phyloP scores from a whole-genome alignment of 1,284 basidiomycete species.

The Apiotrichum porosum region DNA sequence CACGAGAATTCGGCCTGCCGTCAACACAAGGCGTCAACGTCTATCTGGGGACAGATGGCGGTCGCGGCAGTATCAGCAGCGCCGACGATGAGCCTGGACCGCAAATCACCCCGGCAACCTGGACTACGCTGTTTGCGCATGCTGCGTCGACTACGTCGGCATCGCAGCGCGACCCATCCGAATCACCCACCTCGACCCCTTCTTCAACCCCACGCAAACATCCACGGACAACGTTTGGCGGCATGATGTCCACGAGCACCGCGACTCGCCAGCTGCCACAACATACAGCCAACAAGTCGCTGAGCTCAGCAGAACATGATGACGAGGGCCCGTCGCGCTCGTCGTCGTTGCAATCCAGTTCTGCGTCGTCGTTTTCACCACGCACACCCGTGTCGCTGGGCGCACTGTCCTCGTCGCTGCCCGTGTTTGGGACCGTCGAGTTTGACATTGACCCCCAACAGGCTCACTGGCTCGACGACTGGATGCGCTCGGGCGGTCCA shows the following conservation, averaged over 20 bases:
- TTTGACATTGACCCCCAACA: constrained; percentile 43
- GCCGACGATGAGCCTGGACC: constrained; percentile 29
- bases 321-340: not conserved
- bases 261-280: no score
- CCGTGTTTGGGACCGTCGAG: constrained; percentile 43
- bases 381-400: constrained; percentile 21
- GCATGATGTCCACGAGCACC: no score
- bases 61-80: constrained; percentile 1
- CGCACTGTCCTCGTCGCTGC: constrained; percentile 6
- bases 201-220: constrained; percentile 20
- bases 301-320: no score
- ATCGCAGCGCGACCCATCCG: not conserved
- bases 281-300: no score
- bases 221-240: not conserved
- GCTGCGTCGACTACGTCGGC: no score
- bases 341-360: constrained; percentile 6
- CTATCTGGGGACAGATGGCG: constrained; percentile 26
- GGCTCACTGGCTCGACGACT: constrained; percentile 40
- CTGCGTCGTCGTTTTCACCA: constrained; percentile 17
- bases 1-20: constrained; percentile 45
- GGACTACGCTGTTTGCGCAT: constrained; percentile 34
- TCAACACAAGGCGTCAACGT: constrained; percentile 38
- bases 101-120: constrained; percentile 30
- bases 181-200: constrained; percentile 23
- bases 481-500: constrained; percentile 18